Conservation (phyloP, 2,329 filamentous ascomycete genomes). For the Xylaria sp. region DNA sequence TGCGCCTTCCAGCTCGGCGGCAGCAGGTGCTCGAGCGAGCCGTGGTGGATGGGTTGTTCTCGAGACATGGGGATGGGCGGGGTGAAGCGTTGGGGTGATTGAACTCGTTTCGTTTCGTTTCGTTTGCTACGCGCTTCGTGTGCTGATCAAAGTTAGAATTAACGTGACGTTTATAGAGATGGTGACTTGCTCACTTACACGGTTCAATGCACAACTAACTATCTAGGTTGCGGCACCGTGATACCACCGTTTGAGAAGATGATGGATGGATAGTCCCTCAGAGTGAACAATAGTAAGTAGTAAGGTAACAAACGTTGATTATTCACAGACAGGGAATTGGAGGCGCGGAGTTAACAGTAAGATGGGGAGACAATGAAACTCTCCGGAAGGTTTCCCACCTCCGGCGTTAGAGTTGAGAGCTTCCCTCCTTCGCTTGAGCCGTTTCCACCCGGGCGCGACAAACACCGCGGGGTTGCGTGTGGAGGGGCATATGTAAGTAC, state of each 20-base stretch:
- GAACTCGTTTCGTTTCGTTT: neutral
- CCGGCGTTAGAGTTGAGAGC: neutral
- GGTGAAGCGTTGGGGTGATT: neutral
- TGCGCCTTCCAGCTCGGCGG: conserved; percentile 85
- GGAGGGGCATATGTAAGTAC: conserved; percentile 32
- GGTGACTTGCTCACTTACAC: neutral
- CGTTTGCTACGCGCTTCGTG: neutral
- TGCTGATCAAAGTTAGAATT: neutral
- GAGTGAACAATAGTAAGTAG: too few relatives aligned
- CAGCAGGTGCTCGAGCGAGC: conserved; percentile 74
- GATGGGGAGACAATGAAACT: neutral
- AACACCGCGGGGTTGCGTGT: neutral
- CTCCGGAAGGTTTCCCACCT: neutral
- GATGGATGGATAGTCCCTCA: neutral
- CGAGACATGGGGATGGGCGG: conserved; percentile 38
- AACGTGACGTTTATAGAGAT: neutral
- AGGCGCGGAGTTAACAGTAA: neutral
- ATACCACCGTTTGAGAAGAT: neutral
- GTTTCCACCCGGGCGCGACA: conserved; percentile 40
- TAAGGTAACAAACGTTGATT: neutral
- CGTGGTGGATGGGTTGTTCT: conserved; percentile 53
- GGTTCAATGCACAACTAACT: neutral
- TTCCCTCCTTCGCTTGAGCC: conserved; percentile 36
- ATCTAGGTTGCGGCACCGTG: too few relatives aligned
- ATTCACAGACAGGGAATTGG: neutral